These are phyloP conservation scores for Biscutella laevigata DNA, from an alignment of 441 rosid species.

Conservation along the genomic window DNA sequence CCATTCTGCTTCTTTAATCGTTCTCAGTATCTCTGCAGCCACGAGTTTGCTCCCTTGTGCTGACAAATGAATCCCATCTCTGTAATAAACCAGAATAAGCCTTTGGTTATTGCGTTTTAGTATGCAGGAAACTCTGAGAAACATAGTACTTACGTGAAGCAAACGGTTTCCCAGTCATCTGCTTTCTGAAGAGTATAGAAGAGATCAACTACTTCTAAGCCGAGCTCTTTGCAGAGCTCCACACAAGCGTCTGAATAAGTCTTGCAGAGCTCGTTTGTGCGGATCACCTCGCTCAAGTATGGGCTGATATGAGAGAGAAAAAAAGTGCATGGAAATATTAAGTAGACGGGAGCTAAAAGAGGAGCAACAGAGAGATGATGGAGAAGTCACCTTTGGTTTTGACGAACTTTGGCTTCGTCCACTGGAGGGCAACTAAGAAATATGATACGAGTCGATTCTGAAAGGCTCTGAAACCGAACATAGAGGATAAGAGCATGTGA, in stretches of 20 bases:
- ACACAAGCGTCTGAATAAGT: slow-evolving; percentile 71
- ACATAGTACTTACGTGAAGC: slow-evolving; percentile 52
- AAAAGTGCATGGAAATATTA: neutral
- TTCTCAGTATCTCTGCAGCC: slow-evolving; percentile 66
- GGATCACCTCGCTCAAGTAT: slow-evolving; percentile 47
- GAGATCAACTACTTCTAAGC: slow-evolving; percentile 61
- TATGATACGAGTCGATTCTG: slow-evolving; percentile 50
- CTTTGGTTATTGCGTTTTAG: neutral
- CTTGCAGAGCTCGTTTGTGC: slow-evolving; percentile 75
- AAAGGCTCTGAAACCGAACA: slow-evolving; percentile 54
- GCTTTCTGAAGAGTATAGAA: slow-evolving; percentile 55
- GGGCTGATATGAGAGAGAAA: slow-evolving; percentile 29
- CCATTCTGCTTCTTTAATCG: slow-evolving; percentile 74
- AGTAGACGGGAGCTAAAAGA: neutral
- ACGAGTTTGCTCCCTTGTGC: slow-evolving; percentile 85
- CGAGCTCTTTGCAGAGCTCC: slow-evolving; percentile 64
- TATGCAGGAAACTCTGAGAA: neutral
- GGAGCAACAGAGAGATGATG: slow-evolving; percentile 10
- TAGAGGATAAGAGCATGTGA: slow-evolving; percentile 5
- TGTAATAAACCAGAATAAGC: slow-evolving; percentile 9
- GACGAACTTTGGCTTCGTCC: slow-evolving; percentile 52
- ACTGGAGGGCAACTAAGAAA: slow-evolving; percentile 80
- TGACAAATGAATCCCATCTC: slow-evolving; percentile 86
- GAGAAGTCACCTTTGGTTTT: slow-evolving; percentile 39
- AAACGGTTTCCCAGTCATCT: slow-evolving; percentile 54